Evolutionary conservation across 768 basidiomycete species (phyloP).

Genomic region (Termitomyces bulborhizus): DNA sequence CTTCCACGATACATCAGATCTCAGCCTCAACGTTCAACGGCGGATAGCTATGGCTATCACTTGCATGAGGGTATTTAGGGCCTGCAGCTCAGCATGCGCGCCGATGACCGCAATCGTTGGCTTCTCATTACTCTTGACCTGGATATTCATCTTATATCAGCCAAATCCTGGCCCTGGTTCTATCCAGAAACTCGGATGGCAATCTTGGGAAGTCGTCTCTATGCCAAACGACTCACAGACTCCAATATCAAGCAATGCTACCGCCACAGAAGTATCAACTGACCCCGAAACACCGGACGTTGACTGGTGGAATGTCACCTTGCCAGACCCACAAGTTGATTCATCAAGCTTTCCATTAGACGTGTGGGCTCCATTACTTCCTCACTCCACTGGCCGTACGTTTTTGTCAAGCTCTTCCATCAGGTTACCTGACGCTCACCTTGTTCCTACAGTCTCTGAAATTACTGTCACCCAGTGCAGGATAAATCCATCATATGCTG

Average conservation of each 20-base stretch:
- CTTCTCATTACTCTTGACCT: conserved; percentile 69
- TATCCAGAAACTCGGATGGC: conserved; percentile 78
- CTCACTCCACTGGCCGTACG: conserved; percentile 73
- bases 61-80: conserved; percentile 41
- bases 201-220: conserved; percentile 71
- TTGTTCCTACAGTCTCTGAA: conserved; percentile 59
- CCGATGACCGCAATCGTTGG: conserved; percentile 56
- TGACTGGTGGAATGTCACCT: conserved; percentile 69
- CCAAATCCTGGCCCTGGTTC: conserved; percentile 68
- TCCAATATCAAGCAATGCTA: conserved; percentile 10
- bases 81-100: conserved; percentile 45
- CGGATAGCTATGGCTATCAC: conserved; percentile 31
- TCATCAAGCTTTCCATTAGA: conserved; percentile 73
- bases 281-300: conserved; percentile 22
- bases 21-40: conserved; percentile 4
- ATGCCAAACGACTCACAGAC: conserved; percentile 16
- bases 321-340: conserved; percentile 37
- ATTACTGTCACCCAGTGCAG: conserved; percentile 67
- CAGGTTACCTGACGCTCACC: background rate
- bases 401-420: conserved; percentile 12
- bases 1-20: background rate
- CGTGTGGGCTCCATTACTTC: conserved; percentile 70
- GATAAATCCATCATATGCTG: conserved; percentile 49
- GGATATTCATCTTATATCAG: conserved; percentile 77
- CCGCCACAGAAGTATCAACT: conserved; percentile 9